Percentiles rank a stretch among this genome's conserved stretches.
Evolutionary conservation across 805 yeast species (phyloP).

Genomic region (Metschnikowia shivogae): DNA sequence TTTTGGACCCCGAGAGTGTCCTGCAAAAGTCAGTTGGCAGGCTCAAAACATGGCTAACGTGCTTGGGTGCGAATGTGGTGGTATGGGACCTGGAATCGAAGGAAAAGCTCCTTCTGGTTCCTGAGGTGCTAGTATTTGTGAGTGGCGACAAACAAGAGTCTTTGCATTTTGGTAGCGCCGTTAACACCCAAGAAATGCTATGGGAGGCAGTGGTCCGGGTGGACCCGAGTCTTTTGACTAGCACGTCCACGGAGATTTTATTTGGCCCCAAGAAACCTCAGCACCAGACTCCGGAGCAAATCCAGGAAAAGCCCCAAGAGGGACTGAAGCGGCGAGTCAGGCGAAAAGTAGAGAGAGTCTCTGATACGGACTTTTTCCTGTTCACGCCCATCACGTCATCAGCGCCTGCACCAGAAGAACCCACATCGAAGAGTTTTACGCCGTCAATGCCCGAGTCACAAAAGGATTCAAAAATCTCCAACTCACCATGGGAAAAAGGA

Average conservation of each 20-base stretch:
- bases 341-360: conserved; percentile 30
- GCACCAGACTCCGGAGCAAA: not conserved
- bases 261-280: not conserved
- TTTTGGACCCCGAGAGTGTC: conserved; percentile 3
- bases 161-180: not conserved
- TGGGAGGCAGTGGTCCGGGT: conserved; percentile 11
- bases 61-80: conserved; percentile 9
- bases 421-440: not conserved
- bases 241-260: not conserved
- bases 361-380: conserved; percentile 33
- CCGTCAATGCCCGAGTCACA: not conserved
- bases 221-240: conserved; percentile 3
- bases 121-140: not conserved
- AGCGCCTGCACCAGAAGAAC: not conserved
- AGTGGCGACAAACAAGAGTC: not conserved
- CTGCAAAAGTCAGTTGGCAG: conserved; percentile 6
- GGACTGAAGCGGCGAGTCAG: conserved; percentile 22
- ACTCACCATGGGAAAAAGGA: no score
- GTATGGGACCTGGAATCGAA: not conserved
- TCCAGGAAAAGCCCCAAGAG: conserved; percentile 5
- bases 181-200: conserved; percentile 7
- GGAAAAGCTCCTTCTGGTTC: not conserved
- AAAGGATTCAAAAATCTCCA: no score
- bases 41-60: conserved; percentile 15
- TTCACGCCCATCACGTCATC: conserved; percentile 16